A percentile compares a stretch with the other conserved stretches of the same genome.
These are phyloP conservation scores for Alternaria consortialis DNA, from an alignment of 2,329 filamentous ascomycete genomes.

Conservation along the genomic window DNA sequence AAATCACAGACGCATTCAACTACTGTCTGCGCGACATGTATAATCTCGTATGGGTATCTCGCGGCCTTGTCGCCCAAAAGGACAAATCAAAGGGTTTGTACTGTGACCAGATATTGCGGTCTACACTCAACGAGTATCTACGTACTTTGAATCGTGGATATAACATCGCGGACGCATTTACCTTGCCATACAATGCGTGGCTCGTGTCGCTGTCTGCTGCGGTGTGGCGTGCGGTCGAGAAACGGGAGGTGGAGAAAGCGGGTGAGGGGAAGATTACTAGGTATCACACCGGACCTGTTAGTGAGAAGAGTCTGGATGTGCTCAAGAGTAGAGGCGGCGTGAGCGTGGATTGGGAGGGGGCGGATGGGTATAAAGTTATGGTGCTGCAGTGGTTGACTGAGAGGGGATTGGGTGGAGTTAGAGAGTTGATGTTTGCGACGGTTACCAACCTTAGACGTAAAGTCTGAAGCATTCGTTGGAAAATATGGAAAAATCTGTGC, in stretches of 20 bases:
- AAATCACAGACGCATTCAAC: conserved; percentile 71
- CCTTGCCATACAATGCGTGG: conserved; percentile 57
- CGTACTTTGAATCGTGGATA: conserved; percentile 51
- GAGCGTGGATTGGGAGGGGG: conserved; percentile 74
- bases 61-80: conserved; percentile 72
- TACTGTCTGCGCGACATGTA: conserved; percentile 87
- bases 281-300: conserved; percentile 66
- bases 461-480: neutral
- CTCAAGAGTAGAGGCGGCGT: conserved; percentile 73
- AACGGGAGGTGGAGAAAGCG: conserved; percentile 50
- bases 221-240: conserved; percentile 60
- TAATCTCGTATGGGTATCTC: conserved; percentile 81
- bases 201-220: conserved; percentile 57
- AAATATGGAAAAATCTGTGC: neutral
- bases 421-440: conserved; percentile 78
- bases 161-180: conserved; percentile 55
- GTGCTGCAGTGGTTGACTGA: conserved; percentile 73
- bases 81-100: conserved; percentile 66
- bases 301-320: conserved; percentile 69
- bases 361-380: conserved; percentile 77
- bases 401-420: conserved; percentile 71
- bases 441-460: conserved; percentile 73
- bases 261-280: conserved; percentile 32
- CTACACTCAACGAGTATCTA: conserved; percentile 55
- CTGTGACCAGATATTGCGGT: conserved; percentile 58